Conservation (phyloP, 1,284 basidiomycete genomes). For the Moesziomyces globuligerus region DNA sequence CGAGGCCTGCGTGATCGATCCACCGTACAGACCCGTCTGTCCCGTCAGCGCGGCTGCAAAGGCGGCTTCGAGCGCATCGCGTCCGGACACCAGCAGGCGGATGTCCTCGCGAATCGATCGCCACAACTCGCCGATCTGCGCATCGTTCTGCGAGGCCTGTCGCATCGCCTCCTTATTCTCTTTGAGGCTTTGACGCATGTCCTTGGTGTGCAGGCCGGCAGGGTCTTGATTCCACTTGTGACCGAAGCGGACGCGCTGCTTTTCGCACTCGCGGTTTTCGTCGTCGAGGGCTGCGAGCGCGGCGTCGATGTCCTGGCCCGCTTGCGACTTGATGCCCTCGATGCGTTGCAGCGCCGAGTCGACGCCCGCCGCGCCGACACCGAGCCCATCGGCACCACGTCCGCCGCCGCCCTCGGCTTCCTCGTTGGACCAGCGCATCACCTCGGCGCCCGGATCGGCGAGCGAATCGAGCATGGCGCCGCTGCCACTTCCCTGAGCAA, state of each 20-base stretch:
- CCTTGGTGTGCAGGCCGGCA: slow-evolving; percentile 73
- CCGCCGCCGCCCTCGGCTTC: slow-evolving; percentile 74
- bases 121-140: slow-evolving; percentile 81
- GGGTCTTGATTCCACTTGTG: slow-evolving; percentile 92
- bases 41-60: slow-evolving; percentile 72
- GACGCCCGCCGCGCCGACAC: slow-evolving; percentile 49
- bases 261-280: slow-evolving; percentile 69
- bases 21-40: slow-evolving; percentile 38
- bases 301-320: slow-evolving; percentile 38
- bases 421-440: slow-evolving; percentile 79
- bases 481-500: slow-evolving; percentile 74
- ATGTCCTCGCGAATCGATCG: slow-evolving; percentile 77
- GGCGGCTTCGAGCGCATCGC: slow-evolving; percentile 75
- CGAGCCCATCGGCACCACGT: slow-evolving; percentile 74
- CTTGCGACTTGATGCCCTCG: slow-evolving; percentile 44
- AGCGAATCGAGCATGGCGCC: slow-evolving; percentile 68
- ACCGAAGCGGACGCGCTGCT: slow-evolving; percentile 77
- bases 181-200: slow-evolving; percentile 81
- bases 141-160: slow-evolving; percentile 81
- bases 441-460: slow-evolving; percentile 76
- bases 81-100: slow-evolving; percentile 72
- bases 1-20: slow-evolving; percentile 12
- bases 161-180: slow-evolving; percentile 79
- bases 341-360: slow-evolving; percentile 46
- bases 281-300: slow-evolving; percentile 54